Conservation (phyloP, 2,329 filamentous ascomycete species). For the Pleurostoma richardsiae region DNA sequence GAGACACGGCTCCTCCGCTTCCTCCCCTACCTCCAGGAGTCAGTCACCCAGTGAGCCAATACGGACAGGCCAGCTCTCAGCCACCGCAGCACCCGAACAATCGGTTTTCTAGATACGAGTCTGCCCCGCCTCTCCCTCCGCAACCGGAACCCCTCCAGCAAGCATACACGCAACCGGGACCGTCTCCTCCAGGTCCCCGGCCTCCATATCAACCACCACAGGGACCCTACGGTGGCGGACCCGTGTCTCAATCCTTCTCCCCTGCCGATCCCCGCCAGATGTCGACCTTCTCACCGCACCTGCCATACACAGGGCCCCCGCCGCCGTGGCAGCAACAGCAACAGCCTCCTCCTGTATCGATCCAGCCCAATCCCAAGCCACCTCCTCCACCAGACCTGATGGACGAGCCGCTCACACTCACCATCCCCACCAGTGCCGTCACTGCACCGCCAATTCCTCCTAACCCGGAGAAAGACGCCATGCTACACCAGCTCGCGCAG, state of each 20-base stretch:
- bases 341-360: constrained; percentile 13
- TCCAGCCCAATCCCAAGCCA: constrained; percentile 25
- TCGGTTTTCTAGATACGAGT: constrained; percentile 25
- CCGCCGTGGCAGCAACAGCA: constrained; percentile 10
- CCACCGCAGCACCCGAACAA: constrained; percentile 14
- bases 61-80: constrained; percentile 5
- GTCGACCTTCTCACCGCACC: constrained; percentile 7
- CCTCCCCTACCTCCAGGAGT: constrained; percentile 28
- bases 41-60: constrained; percentile 14
- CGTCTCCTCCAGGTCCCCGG: constrained; percentile 25
- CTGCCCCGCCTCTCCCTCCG: constrained; percentile 23
- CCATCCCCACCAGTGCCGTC: constrained; percentile 43
- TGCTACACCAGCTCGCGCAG: constrained; percentile 70
- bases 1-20: constrained; percentile 17
- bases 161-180: constrained; percentile 11
- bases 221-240: constrained; percentile 8
- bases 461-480: constrained; percentile 90
- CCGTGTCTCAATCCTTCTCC: constrained; percentile 8
- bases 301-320: constrained; percentile 17
- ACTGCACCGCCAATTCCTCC: constrained; percentile 84
- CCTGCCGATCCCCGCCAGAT: constrained; percentile 5
- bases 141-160: constrained; percentile 8
- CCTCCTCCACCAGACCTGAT: constrained; percentile 49
- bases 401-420: constrained; percentile 50
- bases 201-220: constrained; percentile 11